Evolutionary conservation across 768 basidiomycete genomes (phyloP).

Genomic region (Coprinellus micaceus): DNA sequence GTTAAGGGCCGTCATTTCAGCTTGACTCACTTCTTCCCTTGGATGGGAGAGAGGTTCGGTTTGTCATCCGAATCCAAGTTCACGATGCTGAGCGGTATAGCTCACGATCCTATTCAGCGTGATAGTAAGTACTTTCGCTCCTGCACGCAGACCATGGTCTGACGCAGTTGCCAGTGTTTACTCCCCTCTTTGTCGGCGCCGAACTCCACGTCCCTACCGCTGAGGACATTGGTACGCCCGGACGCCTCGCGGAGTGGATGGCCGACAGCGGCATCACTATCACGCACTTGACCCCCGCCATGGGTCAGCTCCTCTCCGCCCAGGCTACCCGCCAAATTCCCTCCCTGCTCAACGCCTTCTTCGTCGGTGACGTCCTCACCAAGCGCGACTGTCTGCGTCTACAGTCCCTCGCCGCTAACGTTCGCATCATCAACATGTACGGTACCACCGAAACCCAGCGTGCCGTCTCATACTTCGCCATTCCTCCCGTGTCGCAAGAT

Average conservation of each 20-base stretch:
- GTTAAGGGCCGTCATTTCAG: conserved; percentile 93
- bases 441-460: conserved; percentile 99
- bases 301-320: conserved; percentile 94
- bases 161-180: conserved; percentile 71
- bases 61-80: conserved; percentile 75
- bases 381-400: conserved; percentile 96
- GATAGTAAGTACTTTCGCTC: conserved; percentile 70
- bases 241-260: conserved; percentile 98
- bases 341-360: conserved; percentile 86
- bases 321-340: conserved; percentile 82
- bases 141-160: conserved; percentile 6
- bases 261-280: conserved; percentile 84
- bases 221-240: conserved; percentile 96
- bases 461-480: conserved; percentile 94
- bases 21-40: conserved; percentile 98
- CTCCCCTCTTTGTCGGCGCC: conserved; percentile 95
- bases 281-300: conserved; percentile 98
- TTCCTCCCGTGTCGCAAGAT: conserved; percentile 80
- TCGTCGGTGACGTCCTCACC: conserved; percentile 98
- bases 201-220: conserved; percentile 93
- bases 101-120: conserved; percentile 97
- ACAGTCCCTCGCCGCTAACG: conserved; percentile 88
- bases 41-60: conserved; percentile 92
- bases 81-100: conserved; percentile 98
- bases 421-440: conserved; percentile 98